These are phyloP conservation scores for Quercus dentata DNA, from an alignment of 306 rosid species.

Conservation along the genomic window DNA sequence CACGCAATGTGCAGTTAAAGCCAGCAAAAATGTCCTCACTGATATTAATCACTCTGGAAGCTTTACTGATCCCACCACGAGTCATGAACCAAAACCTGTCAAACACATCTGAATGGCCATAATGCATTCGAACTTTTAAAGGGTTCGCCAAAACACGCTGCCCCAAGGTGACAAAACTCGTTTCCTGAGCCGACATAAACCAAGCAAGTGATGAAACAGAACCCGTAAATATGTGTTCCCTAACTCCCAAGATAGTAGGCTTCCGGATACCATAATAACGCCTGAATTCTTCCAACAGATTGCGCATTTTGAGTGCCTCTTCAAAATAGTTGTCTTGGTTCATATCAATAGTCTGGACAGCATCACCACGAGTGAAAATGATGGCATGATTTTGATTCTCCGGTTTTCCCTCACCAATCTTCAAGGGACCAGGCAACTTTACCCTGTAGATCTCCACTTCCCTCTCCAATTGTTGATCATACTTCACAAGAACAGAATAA, in stretches of 20 bases:
- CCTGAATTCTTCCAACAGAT: constrained; percentile 73
- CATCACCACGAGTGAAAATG: constrained; percentile 95
- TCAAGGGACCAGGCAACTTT: constrained; percentile 83
- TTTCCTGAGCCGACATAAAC: constrained; percentile 96
- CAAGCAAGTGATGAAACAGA: constrained; percentile 91
- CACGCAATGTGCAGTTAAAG: constrained; percentile 81
- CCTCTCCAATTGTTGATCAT: constrained; percentile 56
- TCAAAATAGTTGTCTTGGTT: constrained; percentile 93
- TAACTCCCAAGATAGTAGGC: constrained; percentile 88
- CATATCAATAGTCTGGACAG: constrained; percentile 91
- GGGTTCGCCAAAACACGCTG: constrained; percentile 89
- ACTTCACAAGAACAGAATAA: constrained; percentile 86
- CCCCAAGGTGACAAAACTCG: constrained; percentile 88
- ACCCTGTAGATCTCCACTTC: constrained; percentile 84
- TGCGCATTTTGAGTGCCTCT: constrained; percentile 87
- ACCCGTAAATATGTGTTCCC: constrained; percentile 88
- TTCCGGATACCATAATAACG: constrained; percentile 57
- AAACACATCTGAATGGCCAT: constrained; percentile 96
- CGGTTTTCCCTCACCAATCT: constrained; percentile 93
- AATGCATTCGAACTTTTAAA: constrained; percentile 83
- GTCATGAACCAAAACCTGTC: constrained; percentile 87
- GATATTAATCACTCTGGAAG: constrained; percentile 85
- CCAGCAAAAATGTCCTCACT: constrained; percentile 94
- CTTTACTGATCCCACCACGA: constrained; percentile 91
- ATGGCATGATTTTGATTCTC: constrained; percentile 93